phyloP scores from a whole-genome alignment of 2,329 filamentous ascomycete genomes.

The Penicillium hordei region DNA sequence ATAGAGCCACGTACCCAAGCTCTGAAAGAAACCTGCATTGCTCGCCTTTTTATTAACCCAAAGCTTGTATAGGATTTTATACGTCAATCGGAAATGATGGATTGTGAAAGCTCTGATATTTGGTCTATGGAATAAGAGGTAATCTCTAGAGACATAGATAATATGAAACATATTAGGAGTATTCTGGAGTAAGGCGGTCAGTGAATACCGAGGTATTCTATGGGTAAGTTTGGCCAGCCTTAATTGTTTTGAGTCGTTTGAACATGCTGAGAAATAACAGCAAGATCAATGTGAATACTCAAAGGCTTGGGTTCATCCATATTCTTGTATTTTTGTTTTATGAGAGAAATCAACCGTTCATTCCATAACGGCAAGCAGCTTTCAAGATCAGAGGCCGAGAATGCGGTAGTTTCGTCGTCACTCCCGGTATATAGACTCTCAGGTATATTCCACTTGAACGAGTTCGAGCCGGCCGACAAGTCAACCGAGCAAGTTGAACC shows the following conservation, averaged over 20 bases:
- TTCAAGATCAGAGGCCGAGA: conserved; percentile 5
- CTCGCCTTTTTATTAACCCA: neutral
- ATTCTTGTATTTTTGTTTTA: conserved; percentile 12
- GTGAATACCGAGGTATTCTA: neutral
- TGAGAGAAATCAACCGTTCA: conserved; percentile 9
- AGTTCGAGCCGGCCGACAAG: neutral
- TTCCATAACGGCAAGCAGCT: conserved; percentile 13
- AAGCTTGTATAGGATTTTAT: neutral
- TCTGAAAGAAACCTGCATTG: neutral
- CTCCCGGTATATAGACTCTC: conserved; percentile 4
- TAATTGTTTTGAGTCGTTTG: neutral
- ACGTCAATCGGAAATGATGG: too few relatives aligned
- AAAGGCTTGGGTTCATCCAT: neutral
- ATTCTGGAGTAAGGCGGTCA: neutral
- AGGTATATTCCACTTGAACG: neutral
- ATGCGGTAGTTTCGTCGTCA: neutral
- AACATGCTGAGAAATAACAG: conserved; percentile 8
- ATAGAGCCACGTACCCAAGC: neutral
- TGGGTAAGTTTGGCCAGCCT: neutral
- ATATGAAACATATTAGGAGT: neutral
- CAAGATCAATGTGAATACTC: conserved; percentile 9
- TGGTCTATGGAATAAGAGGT: neutral
- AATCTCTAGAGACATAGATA: neutral
- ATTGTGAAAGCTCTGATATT: neutral
- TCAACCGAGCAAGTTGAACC: conserved; percentile 3